Evolutionary conservation across 108 stramenopile species (phyloP).

Genomic region (Hondaea fermentalgiana): DNA sequence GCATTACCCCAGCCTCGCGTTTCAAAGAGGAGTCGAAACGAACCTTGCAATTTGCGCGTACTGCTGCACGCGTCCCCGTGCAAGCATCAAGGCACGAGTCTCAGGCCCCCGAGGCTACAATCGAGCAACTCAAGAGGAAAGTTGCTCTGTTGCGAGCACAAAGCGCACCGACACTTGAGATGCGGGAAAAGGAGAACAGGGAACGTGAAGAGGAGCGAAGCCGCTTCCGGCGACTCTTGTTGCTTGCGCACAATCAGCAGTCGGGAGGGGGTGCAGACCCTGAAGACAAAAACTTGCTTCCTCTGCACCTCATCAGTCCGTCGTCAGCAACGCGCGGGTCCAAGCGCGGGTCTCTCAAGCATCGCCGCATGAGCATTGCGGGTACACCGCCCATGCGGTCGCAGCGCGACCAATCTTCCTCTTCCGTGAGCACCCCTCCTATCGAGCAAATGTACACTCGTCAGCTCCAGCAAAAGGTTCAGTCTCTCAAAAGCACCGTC

Average conservation of each 20-base stretch:
- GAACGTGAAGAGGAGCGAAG: not conserved
- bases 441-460: not conserved
- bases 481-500: too few species aligned
- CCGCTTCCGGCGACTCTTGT: not conserved
- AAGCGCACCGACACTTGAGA: not conserved
- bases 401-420: too few species aligned
- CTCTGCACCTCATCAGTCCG: not conserved
- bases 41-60: not conserved
- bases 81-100: not conserved
- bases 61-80: not conserved
- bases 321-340: not conserved
- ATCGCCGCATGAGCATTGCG: too few species aligned
- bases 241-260: not conserved
- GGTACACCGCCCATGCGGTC: too few species aligned
- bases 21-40: not conserved
- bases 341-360: too few species aligned
- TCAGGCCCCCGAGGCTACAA: not conserved
- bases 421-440: not conserved
- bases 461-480: not conserved
- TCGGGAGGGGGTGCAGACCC: not conserved
- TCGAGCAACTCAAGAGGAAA: not conserved
- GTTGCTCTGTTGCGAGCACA: not conserved
- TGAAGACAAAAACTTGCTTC: not conserved
- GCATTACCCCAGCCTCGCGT: not conserved
- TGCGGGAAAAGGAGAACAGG: not conserved